These are phyloP conservation scores for Hortiboletus rubellus DNA, from an alignment of 1,284 basidiomycete species.

Conservation along the genomic window DNA sequence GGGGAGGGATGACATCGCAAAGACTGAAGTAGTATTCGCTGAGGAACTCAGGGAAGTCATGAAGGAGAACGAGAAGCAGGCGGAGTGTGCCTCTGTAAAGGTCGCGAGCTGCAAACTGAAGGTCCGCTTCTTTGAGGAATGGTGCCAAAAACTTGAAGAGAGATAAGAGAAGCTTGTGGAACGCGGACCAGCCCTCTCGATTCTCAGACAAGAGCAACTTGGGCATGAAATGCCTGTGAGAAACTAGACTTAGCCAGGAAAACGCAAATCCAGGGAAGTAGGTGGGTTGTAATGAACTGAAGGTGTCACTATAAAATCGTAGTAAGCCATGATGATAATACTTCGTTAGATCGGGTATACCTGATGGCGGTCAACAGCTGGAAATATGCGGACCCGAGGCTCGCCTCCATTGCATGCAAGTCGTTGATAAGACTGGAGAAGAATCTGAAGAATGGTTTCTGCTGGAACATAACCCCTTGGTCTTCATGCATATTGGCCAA, in stretches of 20 bases:
- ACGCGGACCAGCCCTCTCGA: conserved; percentile 93
- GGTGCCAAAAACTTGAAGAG: conserved; percentile 93
- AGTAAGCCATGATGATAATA: conserved; percentile 17
- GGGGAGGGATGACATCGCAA: conserved; percentile 88
- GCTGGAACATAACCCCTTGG: conserved; percentile 87
- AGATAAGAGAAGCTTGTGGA: conserved; percentile 91
- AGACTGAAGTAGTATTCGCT: conserved; percentile 96
- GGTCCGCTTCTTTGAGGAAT: conserved; percentile 82
- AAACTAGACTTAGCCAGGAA: conserved; percentile 96
- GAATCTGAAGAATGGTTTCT: conserved; percentile 98
- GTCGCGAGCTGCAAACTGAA: conserved; percentile 82
- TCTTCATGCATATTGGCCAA: conserved; percentile 96
- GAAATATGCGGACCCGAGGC: conserved; percentile 85
- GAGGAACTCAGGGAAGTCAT: conserved; percentile 99
- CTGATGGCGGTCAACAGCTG: conserved; percentile 88
- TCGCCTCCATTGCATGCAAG: conserved; percentile 79
- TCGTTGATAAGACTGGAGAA: conserved; percentile 97
- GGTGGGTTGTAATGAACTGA: conserved; percentile 94
- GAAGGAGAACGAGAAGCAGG: conserved; percentile 90
- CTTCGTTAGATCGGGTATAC: conserved; percentile 41
- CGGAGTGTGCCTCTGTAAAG: conserved; percentile 93
- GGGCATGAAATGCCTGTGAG: conserved; percentile 97
- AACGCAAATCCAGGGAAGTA: conserved; percentile 99
- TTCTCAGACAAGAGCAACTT: conserved; percentile 86
- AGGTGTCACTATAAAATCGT: conserved; percentile 70